Conservation (phyloP, 2,329 filamentous ascomycete genomes). For the Nannizziopsis barbatae region DNA sequence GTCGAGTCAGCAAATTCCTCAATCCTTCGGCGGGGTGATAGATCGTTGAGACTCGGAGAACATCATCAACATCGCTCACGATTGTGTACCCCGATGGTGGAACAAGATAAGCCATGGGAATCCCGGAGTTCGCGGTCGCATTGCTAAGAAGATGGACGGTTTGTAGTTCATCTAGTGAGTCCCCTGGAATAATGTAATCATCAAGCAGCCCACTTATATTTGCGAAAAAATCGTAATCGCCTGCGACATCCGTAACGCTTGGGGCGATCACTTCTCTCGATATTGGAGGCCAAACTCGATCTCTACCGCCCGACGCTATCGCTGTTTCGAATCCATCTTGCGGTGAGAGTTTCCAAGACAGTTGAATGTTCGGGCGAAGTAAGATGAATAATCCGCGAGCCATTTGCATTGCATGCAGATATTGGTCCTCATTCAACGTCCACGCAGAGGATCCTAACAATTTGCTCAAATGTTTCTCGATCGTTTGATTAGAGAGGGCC, state of each 20-base stretch:
- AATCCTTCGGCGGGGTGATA: constrained; percentile 64
- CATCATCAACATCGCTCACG: constrained; percentile 69
- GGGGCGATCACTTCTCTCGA: constrained; percentile 55
- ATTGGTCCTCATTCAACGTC: constrained; percentile 47
- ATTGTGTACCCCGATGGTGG: constrained; percentile 59
- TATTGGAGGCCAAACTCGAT: constrained; percentile 44
- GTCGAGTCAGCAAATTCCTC: constrained; percentile 62
- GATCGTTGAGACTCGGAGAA: constrained; percentile 69
- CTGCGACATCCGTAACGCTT: constrained; percentile 53
- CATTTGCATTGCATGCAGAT: constrained; percentile 60
- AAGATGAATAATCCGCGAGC: constrained; percentile 65
- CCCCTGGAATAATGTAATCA: constrained; percentile 47
- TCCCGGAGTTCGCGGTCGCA: constrained; percentile 51
- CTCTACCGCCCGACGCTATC: constrained; percentile 40
- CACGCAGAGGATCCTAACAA: constrained; percentile 59
- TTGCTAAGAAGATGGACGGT: constrained; percentile 57
- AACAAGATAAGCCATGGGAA: constrained; percentile 59
- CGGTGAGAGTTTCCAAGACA: constrained; percentile 9
- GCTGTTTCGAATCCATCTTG: constrained; percentile 48
- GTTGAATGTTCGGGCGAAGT: constrained; percentile 42
- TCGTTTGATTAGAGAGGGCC: constrained; percentile 51
- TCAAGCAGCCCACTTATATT: constrained; percentile 49
- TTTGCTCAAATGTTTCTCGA: constrained; percentile 57
- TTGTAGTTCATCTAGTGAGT: constrained; percentile 54
- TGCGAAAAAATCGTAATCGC: constrained; percentile 64